A percentile compares a stretch with the other conserved stretches of the same genome.
Conservation (phyloP, 768 basidiomycete genomes). For the Fomitopsis pulvina region DNA sequence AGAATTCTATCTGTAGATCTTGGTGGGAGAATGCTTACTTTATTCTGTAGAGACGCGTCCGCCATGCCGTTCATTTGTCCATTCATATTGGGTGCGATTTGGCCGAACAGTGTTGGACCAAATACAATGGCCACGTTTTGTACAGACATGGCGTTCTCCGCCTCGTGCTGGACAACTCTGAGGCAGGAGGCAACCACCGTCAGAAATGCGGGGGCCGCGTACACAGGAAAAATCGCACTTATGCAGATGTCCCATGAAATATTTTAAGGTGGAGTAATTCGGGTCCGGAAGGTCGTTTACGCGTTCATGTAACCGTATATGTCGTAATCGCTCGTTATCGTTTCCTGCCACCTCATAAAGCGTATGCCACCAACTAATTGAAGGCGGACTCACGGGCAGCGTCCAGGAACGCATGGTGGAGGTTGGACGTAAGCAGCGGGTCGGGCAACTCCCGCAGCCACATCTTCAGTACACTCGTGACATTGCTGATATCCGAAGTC, state of each 20-base stretch:
- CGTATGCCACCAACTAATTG: background rate
- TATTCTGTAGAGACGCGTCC: conserved; percentile 68
- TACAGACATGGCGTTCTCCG: conserved; percentile 85
- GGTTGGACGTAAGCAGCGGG: conserved; percentile 73
- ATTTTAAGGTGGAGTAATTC: conserved; percentile 98
- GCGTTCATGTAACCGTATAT: conserved; percentile 93
- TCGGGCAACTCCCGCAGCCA: conserved; percentile 97
- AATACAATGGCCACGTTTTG: conserved; percentile 95
- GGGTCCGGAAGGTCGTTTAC: conserved; percentile 98
- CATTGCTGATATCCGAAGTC: conserved; percentile 91
- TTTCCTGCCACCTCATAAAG: conserved; percentile 44
- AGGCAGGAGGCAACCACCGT: no score
- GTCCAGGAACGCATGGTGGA: conserved; percentile 93
- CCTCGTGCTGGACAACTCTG: conserved; percentile 71
- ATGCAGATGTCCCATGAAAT: conserved; percentile 89
- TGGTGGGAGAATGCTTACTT: conserved; percentile 31
- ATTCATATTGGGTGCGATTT: conserved; percentile 37
- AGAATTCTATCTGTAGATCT: no score
- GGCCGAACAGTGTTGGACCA: conserved; percentile 94
- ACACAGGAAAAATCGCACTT: conserved; percentile 41
- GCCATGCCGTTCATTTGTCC: conserved; percentile 50
- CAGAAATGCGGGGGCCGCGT: background rate
- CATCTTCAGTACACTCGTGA: conserved; percentile 89
- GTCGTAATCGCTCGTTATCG: conserved; percentile 91
- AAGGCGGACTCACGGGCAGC: conserved; percentile 70